A percentile compares a stretch with the other conserved stretches of the same genome.
phyloP scores from a whole-genome alignment of 345 rosid genomes.

The Trapa incisa region DNA sequence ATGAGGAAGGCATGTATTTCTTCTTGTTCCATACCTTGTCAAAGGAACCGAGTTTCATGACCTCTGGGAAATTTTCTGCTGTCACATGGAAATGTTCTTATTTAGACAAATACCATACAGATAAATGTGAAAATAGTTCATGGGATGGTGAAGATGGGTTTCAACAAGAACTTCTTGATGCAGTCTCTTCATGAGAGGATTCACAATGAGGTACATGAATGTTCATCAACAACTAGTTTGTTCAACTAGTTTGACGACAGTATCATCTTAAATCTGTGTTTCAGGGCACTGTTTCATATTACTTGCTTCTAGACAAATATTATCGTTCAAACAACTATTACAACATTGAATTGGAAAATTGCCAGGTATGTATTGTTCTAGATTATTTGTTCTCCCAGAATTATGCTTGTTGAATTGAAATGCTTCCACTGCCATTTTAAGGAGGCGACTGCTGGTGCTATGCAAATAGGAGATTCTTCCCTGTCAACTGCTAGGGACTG shows the following conservation, averaged over 20 bases:
- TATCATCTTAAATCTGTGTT: constrained; percentile 18
- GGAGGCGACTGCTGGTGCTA: constrained; percentile 5
- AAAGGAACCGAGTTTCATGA: not conserved
- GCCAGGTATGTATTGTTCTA: constrained; percentile 33
- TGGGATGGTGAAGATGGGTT: constrained; percentile 65
- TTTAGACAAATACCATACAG: constrained; percentile 23
- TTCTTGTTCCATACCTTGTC: not conserved
- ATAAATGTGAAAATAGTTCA: constrained; percentile 81
- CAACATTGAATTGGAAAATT: constrained; percentile 67
- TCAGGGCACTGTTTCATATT: constrained; percentile 94
- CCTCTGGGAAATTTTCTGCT: not conserved
- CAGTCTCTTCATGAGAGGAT: constrained; percentile 72
- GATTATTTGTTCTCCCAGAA: not conserved
- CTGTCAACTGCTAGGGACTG: constrained; percentile 40
- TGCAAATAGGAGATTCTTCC: constrained; percentile 3
- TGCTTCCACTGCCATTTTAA: constrained; percentile 8
- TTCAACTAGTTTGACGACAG: not conserved
- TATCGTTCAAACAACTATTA: constrained; percentile 68
- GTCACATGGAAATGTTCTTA: not conserved
- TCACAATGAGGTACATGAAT: constrained; percentile 55
- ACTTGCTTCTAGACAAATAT: constrained; percentile 67
- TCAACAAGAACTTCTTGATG: constrained; percentile 50
- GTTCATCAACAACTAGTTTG: not conserved
- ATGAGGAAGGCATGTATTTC: constrained; percentile 49
- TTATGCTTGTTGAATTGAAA: not conserved